phyloP scores from a whole-genome alignment of 1,139 yeast genomes.

The Blastobotrys illinoisensis region DNA sequence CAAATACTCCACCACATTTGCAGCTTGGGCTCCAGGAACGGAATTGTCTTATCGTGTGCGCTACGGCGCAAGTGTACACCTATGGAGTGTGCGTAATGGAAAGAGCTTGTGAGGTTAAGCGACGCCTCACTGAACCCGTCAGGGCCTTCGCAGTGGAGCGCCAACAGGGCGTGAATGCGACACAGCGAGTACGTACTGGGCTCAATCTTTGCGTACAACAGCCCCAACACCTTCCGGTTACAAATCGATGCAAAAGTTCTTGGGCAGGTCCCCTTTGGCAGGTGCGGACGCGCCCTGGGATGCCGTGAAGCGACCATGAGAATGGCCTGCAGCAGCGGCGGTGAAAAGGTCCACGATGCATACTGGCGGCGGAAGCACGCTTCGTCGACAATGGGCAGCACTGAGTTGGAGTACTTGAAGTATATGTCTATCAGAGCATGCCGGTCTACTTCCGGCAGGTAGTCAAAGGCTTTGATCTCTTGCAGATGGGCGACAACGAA shows the following conservation, averaged over 20 bases:
- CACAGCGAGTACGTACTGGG: slow-evolving; percentile 37
- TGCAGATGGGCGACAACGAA: slow-evolving; percentile 17
- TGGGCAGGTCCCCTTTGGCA: slow-evolving; percentile 15
- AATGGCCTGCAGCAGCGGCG: slow-evolving; percentile 20
- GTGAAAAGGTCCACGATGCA: slow-evolving; percentile 13
- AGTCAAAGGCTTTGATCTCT: slow-evolving; percentile 41
- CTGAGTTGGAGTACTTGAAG: slow-evolving; percentile 54
- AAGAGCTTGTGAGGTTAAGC: slow-evolving; percentile 31
- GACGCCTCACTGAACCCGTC: slow-evolving; percentile 35
- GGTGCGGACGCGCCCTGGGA: slow-evolving; percentile 13
- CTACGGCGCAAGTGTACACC: slow-evolving; percentile 33
- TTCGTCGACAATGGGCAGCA: slow-evolving; percentile 52
- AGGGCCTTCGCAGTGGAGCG: slow-evolving; percentile 30
- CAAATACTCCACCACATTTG: slow-evolving; percentile 37
- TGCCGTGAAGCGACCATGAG: slow-evolving; percentile 23
- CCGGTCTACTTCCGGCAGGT: slow-evolving; percentile 49
- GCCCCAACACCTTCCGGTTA: slow-evolving; percentile 35
- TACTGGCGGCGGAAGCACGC: slow-evolving; percentile 9
- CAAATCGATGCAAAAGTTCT: slow-evolving; percentile 22
- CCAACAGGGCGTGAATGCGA: slow-evolving; percentile 30
- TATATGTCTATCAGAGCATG: slow-evolving; percentile 48
- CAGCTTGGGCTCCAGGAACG: slow-evolving; percentile 10
- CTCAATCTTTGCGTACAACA: slow-evolving; percentile 40
- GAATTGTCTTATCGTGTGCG: slow-evolving; percentile 9
- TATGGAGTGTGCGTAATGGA: slow-evolving; percentile 33